Evolutionary conservation across 306 rosid species (phyloP).

Genomic region (Fragaria vesca): DNA sequence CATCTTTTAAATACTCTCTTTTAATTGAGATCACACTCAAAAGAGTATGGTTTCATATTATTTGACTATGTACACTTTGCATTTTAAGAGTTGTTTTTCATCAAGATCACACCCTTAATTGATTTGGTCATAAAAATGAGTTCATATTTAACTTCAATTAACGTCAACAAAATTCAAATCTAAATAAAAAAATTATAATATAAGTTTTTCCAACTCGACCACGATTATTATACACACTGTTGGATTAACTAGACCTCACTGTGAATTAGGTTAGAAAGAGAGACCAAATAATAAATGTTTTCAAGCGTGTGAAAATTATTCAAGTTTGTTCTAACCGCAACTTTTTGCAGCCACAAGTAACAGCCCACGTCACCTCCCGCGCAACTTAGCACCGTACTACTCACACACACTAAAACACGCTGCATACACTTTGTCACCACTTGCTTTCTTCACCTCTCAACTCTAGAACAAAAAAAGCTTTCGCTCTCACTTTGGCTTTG

Average conservation of each 20-base stretch:
- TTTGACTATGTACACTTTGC: too few species aligned
- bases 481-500: slow-evolving; percentile 1
- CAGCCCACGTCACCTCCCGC: slow-evolving; percentile 27
- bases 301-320: not conserved
- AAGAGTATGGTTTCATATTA: too few species aligned
- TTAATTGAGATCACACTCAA: too few species aligned
- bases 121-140: rapidly evolving
- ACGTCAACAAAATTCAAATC: rapidly evolving
- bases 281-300: not conserved
- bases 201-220: too few species aligned
- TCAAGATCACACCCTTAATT: too few species aligned
- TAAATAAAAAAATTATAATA: rapidly evolving
- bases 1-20: too few species aligned
- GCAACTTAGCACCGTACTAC: slow-evolving; percentile 31
- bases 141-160: too few species aligned
- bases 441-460: slow-evolving; percentile 20
- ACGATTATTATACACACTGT: too few species aligned
- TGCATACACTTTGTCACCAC: not conserved
- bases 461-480: slow-evolving; percentile 15
- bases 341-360: slow-evolving; percentile 50
- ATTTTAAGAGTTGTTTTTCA: too few species aligned
- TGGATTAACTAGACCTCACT: too few species aligned
- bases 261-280: not conserved
- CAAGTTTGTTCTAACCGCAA: slow-evolving; percentile 23
- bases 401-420: slow-evolving; percentile 35